These are phyloP conservation scores for Takakia lepidozioides DNA, from an alignment of 225 moss, liverwort and hornwort species.

Conservation along the genomic window DNA sequence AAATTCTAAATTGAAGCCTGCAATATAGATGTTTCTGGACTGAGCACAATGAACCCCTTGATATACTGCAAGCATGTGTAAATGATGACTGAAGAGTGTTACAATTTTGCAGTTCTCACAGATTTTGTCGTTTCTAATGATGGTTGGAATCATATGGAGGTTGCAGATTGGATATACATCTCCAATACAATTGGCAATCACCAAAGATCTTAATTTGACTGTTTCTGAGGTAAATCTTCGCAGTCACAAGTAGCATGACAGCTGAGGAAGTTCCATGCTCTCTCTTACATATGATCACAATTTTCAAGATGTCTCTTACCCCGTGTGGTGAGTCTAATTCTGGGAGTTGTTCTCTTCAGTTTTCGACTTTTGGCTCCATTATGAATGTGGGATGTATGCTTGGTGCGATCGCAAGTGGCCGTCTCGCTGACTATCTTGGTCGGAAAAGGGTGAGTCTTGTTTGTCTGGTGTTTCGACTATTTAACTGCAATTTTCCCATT, in stretches of 20 bases:
- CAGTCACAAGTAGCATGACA: neutral
- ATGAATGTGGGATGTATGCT: conserved; percentile 72
- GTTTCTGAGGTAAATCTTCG: conserved; percentile 35
- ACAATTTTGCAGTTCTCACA: no score
- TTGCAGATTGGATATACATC: conserved; percentile 74
- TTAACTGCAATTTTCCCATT: no score
- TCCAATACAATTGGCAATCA: conserved; percentile 52
- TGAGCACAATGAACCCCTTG: no score
- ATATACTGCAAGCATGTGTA: no score
- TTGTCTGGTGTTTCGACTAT: neutral
- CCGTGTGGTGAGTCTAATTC: no score
- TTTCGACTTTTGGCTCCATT: conserved; percentile 78
- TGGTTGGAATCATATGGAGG: no score
- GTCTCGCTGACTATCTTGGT: conserved; percentile 56
- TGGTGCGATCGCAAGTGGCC: conserved; percentile 61
- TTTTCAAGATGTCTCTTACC: neutral
- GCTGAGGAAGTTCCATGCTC: neutral
- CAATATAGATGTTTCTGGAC: no score
- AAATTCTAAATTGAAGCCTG: no score
- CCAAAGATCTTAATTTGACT: conserved; percentile 43
- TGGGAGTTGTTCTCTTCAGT: conserved; percentile 29
- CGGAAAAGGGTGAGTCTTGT: conserved; percentile 52
- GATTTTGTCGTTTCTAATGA: no score
- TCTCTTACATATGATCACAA: neutral
- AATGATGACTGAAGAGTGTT: no score